Base-by-base conservation (phyloP, 257 asterid genomes). In the Jasminum sambac region DNA sequence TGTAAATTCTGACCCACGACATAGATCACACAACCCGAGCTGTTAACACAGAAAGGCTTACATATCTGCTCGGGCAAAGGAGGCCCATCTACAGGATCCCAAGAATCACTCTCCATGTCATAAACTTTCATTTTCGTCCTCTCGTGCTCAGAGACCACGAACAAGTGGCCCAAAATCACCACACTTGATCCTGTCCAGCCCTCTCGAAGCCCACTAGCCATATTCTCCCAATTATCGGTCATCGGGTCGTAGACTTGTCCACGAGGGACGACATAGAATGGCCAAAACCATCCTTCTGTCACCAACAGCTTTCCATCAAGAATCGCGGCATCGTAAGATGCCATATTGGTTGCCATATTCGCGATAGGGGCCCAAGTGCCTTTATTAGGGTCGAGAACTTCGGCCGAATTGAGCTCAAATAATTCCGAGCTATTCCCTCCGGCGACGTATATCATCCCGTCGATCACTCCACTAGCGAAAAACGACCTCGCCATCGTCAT, bases 261-360 rank as follows among this genome's bases (percentile, higher is more conserved):
- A 59, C 98, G 80, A 0, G 99, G 99, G 0, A 84, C 96, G 3
- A 88, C 95, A 40, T 89, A 88, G 64, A 94, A 94, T 1, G 99
- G 99, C 99, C 99, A 94, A 82, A 91, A 91, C 99, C 99, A 94
- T 36, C 99, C 99, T 78, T 94, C 99, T 0, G 99, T 94, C 11
- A 89, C 93, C 0, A 91, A 85, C 78, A 94, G 93, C 86, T 91
- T 94, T 63, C 99, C 96, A 19, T 84, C 66, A 17, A 94, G 90
- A 70, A 94, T 96, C 0, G 96, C 99, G 0, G 98, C 60, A 61
- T 94, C 99, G 11, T 91, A 94, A 0, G 91, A 83, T 9, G 95
- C 86, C 98, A 94, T 94, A 62, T 81, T 82, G 0, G 89, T 82
- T 46, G 84, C 87, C 99, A 94, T 94, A 69, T 77, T 82, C 14